Conservation (phyloP, 495 filamentous ascomycete species). For the Hamigera avellanea region DNA sequence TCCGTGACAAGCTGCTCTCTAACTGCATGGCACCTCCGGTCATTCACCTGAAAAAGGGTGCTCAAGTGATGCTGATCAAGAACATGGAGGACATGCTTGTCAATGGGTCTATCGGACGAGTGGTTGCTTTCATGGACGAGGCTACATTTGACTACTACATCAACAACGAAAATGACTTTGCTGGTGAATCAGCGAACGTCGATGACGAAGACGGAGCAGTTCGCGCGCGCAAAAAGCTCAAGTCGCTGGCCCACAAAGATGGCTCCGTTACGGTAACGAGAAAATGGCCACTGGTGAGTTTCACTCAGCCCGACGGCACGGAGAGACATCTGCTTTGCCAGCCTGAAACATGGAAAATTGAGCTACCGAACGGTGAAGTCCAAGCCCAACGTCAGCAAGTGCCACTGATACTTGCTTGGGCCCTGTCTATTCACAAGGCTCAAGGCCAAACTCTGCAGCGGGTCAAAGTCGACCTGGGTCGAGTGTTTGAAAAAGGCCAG, state of each 20-base stretch:
- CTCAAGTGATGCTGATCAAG: conserved; percentile 99
- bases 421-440: conserved; percentile 93
- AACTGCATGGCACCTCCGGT: conserved; percentile 85
- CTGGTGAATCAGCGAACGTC: conserved; percentile 25
- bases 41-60: conserved; percentile 76
- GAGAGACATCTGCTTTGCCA: conserved; percentile 68
- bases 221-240: conserved; percentile 37
- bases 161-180: conserved; percentile 43
- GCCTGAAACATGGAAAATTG: conserved; percentile 88
- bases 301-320: conserved; percentile 66
- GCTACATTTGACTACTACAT: conserved; percentile 56
- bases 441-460: conserved; percentile 93
- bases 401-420: conserved; percentile 88
- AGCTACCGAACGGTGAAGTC: conserved; percentile 87
- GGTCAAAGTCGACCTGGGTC: conserved; percentile 87
- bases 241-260: conserved; percentile 28
- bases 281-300: conserved; percentile 74
- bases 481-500: conserved; percentile 89
- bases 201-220: conserved; percentile 30
- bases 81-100: conserved; percentile 91
- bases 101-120: conserved; percentile 83
- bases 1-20: conserved; percentile 65
- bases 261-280: conserved; percentile 18
- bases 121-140: conserved; percentile 80
- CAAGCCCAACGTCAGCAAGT: conserved; percentile 61